Base-by-base conservation (phyloP, 192 early-diverging fungal genomes). In the Diversispora epigaea region DNA sequence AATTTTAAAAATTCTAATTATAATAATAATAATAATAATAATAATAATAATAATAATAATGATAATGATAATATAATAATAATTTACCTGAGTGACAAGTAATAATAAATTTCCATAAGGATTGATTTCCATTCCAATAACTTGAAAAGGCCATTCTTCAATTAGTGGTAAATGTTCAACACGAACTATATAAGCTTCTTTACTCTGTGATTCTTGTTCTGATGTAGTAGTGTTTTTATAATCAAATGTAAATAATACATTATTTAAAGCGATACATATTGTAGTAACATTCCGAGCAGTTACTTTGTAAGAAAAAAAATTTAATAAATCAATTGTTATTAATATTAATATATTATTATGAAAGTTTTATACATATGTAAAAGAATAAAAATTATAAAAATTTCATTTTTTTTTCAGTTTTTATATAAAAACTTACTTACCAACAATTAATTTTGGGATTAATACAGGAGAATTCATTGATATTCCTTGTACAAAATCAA, bases 41-140 rank as follows among this genome's bases (percentile, higher is more conserved):
- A n/a, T n/a, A n/a, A n/a, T n/a, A n/a, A n/a, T n/a, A n/a, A n/a
- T n/a, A n/a, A n/a, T n/a, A n/a, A n/a, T n/a, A n/a, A n/a, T n/a
- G n/a, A n/a, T n/a, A n/a, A n/a, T n/a, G n/a, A n/a, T 62, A 22
- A 12, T 62, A 17, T 39, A 62, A 21, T 14, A 63, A 63, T 52
- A 2, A 69, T 69, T 69, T 52, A 69, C 68, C 68, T 52, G 22
- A 52, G 68, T 69, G 9, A 69, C 68, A 14, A 69, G 25, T 15
- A 19, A n/a, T 10, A 69, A 40, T 17, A 52, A 32, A 49, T 69
- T 69, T 32, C 47, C 68, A 54, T 47, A 39, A 14, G 68, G 46
- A n/a, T 69, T 69, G 19, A 69, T 49, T 15, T 69, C 68, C 9
- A 47, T 39, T 39, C 68, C 68, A 39, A 69, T 11, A 15, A 69